Base-by-base conservation (phyloP, 2,329 filamentous ascomycete genomes). In the Annulohypoxylon truncatum region DNA sequence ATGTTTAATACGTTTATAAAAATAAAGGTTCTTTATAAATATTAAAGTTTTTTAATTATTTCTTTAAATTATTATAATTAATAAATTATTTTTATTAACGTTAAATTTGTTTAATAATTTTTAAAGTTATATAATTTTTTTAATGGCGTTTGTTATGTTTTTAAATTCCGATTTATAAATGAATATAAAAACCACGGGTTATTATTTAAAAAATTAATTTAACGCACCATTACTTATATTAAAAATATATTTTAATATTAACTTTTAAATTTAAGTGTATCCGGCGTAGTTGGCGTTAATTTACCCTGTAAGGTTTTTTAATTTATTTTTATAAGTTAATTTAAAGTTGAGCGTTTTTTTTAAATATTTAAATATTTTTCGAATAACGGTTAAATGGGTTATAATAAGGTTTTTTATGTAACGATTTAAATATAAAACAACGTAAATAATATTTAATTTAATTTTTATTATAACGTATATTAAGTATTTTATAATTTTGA, bases 391-490 rank as follows among this genome's bases (percentile, higher is more conserved):
- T 3, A 51, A 29, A 52, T 59, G 35, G 10, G 15, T 44, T 31
- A 42, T 52, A 22, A 26, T 59, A 24, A 46, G 13, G 18, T 52
- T 56, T 55, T 60, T 56, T 60, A 60, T 60, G 47, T 65, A 65
- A 15, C 22, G 2, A 33, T 47, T 65, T 24, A 60, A 42, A 28
- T 65, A 65, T 29, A 24, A 64, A 12, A 64, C 33, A 26, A 48
- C 4, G 26, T 64, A 64, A 5, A 24, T 48, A 9, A 64, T 64
- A 60, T 59, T 46, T 1, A 29, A 18, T 29, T 38, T 29, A 42
- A 53, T 64, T 22, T 40, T 42, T 50, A 59, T 58, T 50, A 59
- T 64, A 24, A 50, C 22, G 29, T 64, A 64, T 54, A 64, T 64
- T 38, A 64, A 58, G 15, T 22, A 64, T 15, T 35, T 64, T 42